Conservation (phyloP, 2,329 filamentous ascomycete genomes). For the Aspergillus sp. region DNA sequence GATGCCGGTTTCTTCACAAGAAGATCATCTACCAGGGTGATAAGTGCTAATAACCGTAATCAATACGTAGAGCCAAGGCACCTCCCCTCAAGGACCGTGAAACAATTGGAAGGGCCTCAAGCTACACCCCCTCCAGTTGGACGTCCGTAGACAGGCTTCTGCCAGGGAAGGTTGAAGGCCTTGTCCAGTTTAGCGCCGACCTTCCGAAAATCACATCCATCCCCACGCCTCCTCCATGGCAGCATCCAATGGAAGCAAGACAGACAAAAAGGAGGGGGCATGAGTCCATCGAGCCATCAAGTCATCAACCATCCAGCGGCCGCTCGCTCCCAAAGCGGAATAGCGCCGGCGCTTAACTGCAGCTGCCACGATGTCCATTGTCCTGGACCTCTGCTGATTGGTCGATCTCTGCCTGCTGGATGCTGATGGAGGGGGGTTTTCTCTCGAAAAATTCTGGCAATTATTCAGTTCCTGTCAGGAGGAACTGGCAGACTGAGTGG, state of each 20-base stretch:
- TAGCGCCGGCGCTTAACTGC: slow-evolving; percentile 25
- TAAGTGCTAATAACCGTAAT: neutral
- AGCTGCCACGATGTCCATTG: slow-evolving; percentile 14
- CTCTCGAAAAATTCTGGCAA: neutral
- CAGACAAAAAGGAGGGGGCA: slow-evolving; percentile 3
- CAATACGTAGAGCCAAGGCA: neutral
- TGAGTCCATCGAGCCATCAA: neutral
- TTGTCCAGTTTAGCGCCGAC: neutral
- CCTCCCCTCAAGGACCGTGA: neutral
- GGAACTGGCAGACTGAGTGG: too few relatives aligned
- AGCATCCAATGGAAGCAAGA: slow-evolving; percentile 7
- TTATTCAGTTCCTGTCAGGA: neutral
- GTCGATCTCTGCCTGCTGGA: slow-evolving; percentile 1
- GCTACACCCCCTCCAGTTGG: neutral
- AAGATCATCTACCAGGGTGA: neutral
- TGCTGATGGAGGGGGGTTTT: slow-evolving; percentile 6
- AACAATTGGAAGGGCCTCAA: neutral
- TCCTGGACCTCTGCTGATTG: slow-evolving; percentile 14
- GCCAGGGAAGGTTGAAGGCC: neutral
- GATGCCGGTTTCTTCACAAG: neutral
- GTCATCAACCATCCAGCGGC: neutral
- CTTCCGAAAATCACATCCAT: slow-evolving; percentile 2
- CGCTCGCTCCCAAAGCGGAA: neutral
- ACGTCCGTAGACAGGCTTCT: too few relatives aligned
- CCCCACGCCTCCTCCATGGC: slow-evolving; percentile 11